Base-by-base conservation (phyloP, 164 flowering plant species). In the Taxillus chinensis region DNA sequence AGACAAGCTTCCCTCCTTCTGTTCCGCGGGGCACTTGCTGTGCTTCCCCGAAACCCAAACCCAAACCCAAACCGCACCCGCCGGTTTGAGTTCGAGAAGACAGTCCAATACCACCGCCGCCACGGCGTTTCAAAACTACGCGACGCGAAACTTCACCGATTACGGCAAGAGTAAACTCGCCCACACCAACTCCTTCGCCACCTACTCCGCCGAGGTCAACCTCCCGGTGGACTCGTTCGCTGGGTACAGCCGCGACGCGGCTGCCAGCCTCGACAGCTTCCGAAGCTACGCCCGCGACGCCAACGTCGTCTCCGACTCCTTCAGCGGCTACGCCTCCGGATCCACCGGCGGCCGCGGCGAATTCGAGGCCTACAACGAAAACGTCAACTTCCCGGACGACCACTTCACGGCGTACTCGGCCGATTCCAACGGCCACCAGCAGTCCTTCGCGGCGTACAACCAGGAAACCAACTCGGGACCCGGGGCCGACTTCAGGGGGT, bases 251-350 rank as follows among this genome's bases (percentile, higher is more conserved):
- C 10, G 68, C n/a, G 68, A 61, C 3, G 78, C 91, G 52, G 71
- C 77, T 2, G 90, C 84, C 8, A 92, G 96, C 10, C 60, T 82
- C 7, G 87, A 87, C 12, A 78, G 75, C 53, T 92, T 92, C 82
- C 51, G 3, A 4, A 75, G 64, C 74, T 92, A 92, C 62, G 83
- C 79, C 3, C 64, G 48, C 2, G 81, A 85, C 60, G 83, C 62
- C 45, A 92, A 92, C 55, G 86, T 92, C 6, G 86, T 73, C 8
- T 72, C 61, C 17, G 66, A 76, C 5, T 79, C 66, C 60, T 92
- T 92, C 78, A 63, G 72, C 48, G 74, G 65, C 55, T 92, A 92
- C 63, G 92, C 75, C 27, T 8, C 68, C n/a, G 68, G 62, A 1
- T 77, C 91, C 52, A 71, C 76, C 5, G 92, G 86, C 9, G 96